These are phyloP conservation scores for Rhodamnia rubescens DNA, from an alignment of 345 rosid species.

Conservation along the genomic window DNA sequence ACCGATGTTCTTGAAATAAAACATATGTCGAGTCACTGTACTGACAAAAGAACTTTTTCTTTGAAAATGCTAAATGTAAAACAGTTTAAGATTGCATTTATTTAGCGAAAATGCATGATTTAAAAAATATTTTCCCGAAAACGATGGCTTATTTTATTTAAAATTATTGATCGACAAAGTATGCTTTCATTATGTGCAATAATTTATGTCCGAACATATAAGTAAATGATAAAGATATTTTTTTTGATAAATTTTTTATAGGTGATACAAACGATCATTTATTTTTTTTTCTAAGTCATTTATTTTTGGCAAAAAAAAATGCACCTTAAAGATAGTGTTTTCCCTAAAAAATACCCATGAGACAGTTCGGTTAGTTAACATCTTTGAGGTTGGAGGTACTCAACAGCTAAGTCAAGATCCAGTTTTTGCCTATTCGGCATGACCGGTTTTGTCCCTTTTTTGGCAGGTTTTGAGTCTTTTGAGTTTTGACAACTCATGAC, in stretches of 20 bases:
- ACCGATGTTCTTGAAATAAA: accelerated
- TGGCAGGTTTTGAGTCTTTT: no score
- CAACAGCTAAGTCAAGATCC: not conserved
- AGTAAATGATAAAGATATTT: not conserved
- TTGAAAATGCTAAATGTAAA: no score
- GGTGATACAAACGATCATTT: accelerated
- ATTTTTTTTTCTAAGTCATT: accelerated
- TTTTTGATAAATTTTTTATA: not conserved
- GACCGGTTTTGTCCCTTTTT: no score
- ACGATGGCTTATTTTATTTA: accelerated
- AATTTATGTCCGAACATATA: accelerated
- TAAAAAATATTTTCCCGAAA: not conserved
- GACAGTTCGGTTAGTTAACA: not conserved
- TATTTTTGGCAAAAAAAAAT: not conserved
- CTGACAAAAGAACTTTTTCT: no score
- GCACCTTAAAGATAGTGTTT: not conserved
- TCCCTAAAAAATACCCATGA: not conserved
- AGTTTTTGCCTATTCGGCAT: no score
- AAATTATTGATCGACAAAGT: not conserved
- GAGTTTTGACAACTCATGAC: no score
- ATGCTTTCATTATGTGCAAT: not conserved
- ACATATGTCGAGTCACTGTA: no score
- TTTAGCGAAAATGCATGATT: no score
- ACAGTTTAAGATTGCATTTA: no score
- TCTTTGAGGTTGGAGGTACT: no score